phyloP scores from a whole-genome alignment of 129 eudicot species.

The Daucus carota region DNA sequence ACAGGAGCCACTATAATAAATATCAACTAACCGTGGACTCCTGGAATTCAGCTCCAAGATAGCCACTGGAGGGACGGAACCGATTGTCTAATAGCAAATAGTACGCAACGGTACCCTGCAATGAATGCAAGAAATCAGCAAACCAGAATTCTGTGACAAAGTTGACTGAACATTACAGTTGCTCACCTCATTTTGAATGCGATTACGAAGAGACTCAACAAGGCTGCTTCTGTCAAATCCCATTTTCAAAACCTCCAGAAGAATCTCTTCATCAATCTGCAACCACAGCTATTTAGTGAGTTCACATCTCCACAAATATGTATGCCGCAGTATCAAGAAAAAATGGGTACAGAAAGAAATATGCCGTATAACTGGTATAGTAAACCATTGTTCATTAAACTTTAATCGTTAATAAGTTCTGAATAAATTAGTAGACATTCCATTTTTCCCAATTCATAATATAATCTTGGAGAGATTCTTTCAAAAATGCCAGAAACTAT shows the following conservation, averaged over 20 bases:
- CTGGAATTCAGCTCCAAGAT: constrained; percentile 94
- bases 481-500: not conserved
- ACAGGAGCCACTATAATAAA: not conserved
- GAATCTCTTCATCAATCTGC: constrained; percentile 94
- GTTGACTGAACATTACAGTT: not conserved
- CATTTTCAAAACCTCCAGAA: constrained; percentile 81
- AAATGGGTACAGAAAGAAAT: not conserved
- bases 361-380: not conserved
- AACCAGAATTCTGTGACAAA: not conserved
- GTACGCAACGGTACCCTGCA: constrained; percentile 93
- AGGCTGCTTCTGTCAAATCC: constrained; percentile 81
- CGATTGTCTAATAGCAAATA: constrained; percentile 88
- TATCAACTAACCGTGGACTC: constrained; percentile 58
- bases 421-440: not conserved
- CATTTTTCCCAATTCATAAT: not conserved
- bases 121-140: constrained; percentile 15
- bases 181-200: constrained; percentile 86
- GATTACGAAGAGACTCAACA: constrained; percentile 73
- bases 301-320: not conserved
- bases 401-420: not conserved
- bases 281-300: not conserved
- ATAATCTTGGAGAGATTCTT: not conserved
- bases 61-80: constrained; percentile 74
- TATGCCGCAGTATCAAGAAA: not conserved
- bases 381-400: not conserved